Percentiles rank a stretch among this genome's conserved stretches.
These are phyloP conservation scores for Mortierella polycephala DNA, from an alignment of 371 early-diverging fungal genomes.

Conservation along the genomic window DNA sequence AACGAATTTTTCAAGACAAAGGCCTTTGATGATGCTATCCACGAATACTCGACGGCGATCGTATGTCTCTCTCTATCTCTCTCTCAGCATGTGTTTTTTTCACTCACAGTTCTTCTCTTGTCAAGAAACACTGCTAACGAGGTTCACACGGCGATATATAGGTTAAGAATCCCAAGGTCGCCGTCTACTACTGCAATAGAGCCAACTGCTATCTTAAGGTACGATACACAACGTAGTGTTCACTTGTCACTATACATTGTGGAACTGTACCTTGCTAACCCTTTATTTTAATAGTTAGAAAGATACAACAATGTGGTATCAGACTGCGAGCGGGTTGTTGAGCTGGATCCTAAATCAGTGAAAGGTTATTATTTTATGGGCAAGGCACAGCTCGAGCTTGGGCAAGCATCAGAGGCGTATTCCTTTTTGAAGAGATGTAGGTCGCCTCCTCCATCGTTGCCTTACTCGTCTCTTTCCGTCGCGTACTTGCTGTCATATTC, in stretches of 20 bases:
- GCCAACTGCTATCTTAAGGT: conserved; percentile 80
- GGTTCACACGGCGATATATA: conserved; percentile 11
- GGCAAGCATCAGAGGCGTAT: conserved; percentile 38
- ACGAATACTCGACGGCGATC: conserved; percentile 81
- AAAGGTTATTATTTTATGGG: conserved; percentile 75
- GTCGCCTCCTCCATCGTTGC: neutral
- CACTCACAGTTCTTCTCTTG: neutral
- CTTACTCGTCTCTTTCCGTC: neutral
- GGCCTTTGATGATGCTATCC: conserved; percentile 73
- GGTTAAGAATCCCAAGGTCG: conserved; percentile 73
- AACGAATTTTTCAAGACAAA: conserved; percentile 68
- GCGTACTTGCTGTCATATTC: too few species aligned
- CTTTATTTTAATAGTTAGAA: conserved; percentile 55
- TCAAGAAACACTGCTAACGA: neutral
- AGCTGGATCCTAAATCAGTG: conserved; percentile 71
- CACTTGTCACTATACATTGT: neutral
- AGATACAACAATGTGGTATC: conserved; percentile 66
- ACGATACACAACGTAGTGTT: neutral
- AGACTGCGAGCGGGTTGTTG: conserved; percentile 80
- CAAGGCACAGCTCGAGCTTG: conserved; percentile 45
- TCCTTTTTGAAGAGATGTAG: conserved; percentile 34
- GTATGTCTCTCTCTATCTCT: conserved; percentile 45
- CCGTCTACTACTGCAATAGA: conserved; percentile 82
- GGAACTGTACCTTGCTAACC: neutral
- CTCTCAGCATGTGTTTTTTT: neutral